Percentiles rank a stretch among this genome's conserved stretches.
These are phyloP conservation scores for Eucalyptus curtisii DNA, from an alignment of 345 rosid genomes.

Conservation along the genomic window DNA sequence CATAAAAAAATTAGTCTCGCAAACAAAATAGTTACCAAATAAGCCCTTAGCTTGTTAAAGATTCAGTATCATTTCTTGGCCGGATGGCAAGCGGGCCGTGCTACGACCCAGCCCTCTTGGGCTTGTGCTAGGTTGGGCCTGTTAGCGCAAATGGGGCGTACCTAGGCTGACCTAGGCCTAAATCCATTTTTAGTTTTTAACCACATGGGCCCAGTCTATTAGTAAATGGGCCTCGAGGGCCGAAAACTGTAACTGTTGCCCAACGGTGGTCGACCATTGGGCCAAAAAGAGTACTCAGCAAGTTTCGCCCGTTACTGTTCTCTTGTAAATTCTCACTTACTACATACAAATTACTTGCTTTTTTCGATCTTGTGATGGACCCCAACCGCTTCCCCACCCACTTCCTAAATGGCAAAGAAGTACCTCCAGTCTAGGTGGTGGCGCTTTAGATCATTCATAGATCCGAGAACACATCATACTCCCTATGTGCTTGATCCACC, in stretches of 20 bases:
- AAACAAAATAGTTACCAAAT: too few species aligned
- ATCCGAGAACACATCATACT: background rate
- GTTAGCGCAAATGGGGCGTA: background rate
- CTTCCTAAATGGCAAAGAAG: background rate
- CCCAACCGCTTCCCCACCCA: background rate
- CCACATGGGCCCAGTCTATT: background rate
- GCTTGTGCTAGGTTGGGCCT: background rate
- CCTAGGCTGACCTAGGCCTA: background rate
- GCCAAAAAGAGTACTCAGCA: background rate
- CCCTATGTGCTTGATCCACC: background rate
- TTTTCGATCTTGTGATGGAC: background rate
- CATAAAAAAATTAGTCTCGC: too few species aligned
- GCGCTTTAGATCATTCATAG: background rate
- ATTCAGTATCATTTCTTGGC: background rate
- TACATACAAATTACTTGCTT: background rate
- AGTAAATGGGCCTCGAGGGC: background rate
- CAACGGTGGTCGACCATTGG: too few species aligned
- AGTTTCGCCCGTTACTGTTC: background rate
- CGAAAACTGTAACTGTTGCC: background rate
- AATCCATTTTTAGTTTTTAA: background rate
- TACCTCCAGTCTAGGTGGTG: background rate
- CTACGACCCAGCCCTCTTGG: background rate
- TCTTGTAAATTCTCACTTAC: background rate
- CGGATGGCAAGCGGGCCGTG: background rate
- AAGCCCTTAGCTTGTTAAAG: background rate